Conservation (phyloP, 2,329 filamentous ascomycete species). For the Clonostachys rosea region DNA sequence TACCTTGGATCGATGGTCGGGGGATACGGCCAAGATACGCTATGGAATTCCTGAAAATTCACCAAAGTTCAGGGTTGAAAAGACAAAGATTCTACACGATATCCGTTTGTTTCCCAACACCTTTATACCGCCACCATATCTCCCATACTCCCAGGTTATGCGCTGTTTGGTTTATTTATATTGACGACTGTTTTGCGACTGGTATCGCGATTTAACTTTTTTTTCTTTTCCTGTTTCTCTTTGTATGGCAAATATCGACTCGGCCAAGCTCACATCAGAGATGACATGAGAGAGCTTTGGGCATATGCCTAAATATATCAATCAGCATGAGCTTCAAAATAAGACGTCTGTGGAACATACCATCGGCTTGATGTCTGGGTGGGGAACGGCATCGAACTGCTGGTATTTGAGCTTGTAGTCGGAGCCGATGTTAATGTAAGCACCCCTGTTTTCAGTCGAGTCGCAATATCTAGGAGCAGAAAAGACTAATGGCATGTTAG, state of each 20-base stretch:
- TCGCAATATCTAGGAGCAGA: conserved; percentile 97
- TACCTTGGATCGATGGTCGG: conserved; percentile 60
- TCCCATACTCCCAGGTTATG: too few relatives aligned
- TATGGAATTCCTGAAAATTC: conserved; percentile 39
- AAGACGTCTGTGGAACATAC: conserved; percentile 30
- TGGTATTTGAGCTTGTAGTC: conserved; percentile 90
- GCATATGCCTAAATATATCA: conserved; percentile 65
- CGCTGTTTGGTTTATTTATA: too few relatives aligned
- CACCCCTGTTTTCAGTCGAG: conserved; percentile 95
- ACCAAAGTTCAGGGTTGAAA: too few relatives aligned
- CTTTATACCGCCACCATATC: too few relatives aligned
- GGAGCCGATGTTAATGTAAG: conserved; percentile 93
- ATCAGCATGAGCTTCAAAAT: conserved; percentile 7
- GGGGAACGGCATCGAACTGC: conserved; percentile 93
- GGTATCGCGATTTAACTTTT: not conserved
- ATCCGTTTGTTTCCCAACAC: too few relatives aligned
- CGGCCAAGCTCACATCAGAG: conserved; percentile 54
- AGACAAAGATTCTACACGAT: too few relatives aligned
- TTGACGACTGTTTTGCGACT: too few relatives aligned
- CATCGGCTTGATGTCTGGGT: conserved; percentile 95
- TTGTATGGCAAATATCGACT: conserved; percentile 1
- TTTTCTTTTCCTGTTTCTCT: not conserved
- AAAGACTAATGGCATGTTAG: conserved; percentile 61
- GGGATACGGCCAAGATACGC: conserved; percentile 28
- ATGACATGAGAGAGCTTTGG: conserved; percentile 74